Base-by-base conservation (phyloP, 768 basidiomycete genomes). In the Pleurotus sapidus region DNA sequence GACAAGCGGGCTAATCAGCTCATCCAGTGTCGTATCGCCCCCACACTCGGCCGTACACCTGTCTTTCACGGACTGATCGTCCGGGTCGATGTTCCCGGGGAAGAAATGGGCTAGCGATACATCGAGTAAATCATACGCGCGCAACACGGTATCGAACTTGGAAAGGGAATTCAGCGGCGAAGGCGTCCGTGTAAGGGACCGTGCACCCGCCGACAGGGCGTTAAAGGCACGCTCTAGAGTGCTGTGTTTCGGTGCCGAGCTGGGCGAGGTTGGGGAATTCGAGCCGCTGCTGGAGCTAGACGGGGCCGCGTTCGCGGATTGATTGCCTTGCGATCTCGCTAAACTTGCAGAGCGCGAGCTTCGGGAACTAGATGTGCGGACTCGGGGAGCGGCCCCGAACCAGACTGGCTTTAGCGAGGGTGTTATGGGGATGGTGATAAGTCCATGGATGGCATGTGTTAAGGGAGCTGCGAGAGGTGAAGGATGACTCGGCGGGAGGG, bases 361-460 rank as follows among this genome's bases (percentile, higher is more conserved):
- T 40, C 37, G n/a, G 40, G 70, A 76, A 38, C 69, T 67, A 60
- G 69, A 39, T 45, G 59, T 45, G n/a, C 42, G n/a, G n/a, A 3
- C 20, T n/a, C 20, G 59, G 50, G n/a, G 68, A 54, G 58, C 70
- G 65, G 61, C 65, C 46, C 77, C 83, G 59, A 91, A 83, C 91
- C 92, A 93, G 42, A 80, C 66, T 30, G 75, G 61, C 50, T 77
- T 82, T 54, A 88, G 77, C 47, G 78, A 69, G 11, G 84, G 69
- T 37, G 77, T 72, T 55, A 91, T 76, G 43, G 95, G 95, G 57
- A 95, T 82, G 34, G 80, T 83, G 59, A 95, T 90, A 46, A 97
- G 79, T 8, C 84, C 76, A 66, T 97, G 91, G 40, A 96, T 87
- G 54, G 87, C 79, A 59, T 96, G 89, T 1, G 90, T 86, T 34